A percentile compares a stretch with the other conserved stretches of the same genome.
phyloP scores from a whole-genome alignment of 2,329 filamentous ascomycete species.

The Colletotrichum brevisporum region DNA sequence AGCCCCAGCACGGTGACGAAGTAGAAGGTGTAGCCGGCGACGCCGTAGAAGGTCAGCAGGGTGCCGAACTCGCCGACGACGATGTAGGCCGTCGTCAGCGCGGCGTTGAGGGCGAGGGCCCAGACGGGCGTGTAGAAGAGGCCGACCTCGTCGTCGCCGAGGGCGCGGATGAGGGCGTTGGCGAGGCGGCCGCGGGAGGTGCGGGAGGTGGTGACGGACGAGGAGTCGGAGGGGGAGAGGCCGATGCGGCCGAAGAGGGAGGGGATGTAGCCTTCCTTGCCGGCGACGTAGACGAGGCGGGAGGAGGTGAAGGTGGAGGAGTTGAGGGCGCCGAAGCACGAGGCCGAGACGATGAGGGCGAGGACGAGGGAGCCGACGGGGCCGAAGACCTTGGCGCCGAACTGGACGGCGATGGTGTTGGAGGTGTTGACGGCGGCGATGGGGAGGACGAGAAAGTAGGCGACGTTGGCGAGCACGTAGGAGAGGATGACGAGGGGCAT shows the following conservation, averaged over 20 bases:
- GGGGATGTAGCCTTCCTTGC: constrained; percentile 95
- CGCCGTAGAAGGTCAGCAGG: constrained; percentile 95
- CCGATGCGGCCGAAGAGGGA: constrained; percentile 87
- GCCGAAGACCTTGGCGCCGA: constrained; percentile 92
- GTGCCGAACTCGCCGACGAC: constrained; percentile 91
- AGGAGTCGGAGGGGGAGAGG: constrained; percentile 62
- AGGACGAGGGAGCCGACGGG: constrained; percentile 85
- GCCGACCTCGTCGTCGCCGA: constrained; percentile 83
- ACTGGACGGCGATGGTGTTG: constrained; percentile 96
- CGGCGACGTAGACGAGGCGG: constrained; percentile 91
- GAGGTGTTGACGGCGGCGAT: constrained; percentile 83
- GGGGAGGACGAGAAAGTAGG: constrained; percentile 95
- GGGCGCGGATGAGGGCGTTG: constrained; percentile 70
- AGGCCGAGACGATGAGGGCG: constrained; percentile 89
- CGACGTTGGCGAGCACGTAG: constrained; percentile 91
- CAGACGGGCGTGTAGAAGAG: constrained; percentile 96
- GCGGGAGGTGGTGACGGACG: constrained; percentile 59
- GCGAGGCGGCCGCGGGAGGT: constrained; percentile 70
- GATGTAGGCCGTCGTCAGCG: constrained; percentile 83
- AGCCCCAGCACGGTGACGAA: constrained; percentile 95
- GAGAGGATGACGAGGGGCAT: constrained; percentile 93
- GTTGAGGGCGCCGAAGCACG: constrained; percentile 95
- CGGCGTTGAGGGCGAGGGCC: constrained; percentile 86
- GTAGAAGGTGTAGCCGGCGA: constrained; percentile 97
- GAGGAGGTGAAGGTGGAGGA: constrained; percentile 94